Evolutionary conservation across 768 basidiomycete species (phyloP).

Genomic region (Xanthoconium purpureum): DNA sequence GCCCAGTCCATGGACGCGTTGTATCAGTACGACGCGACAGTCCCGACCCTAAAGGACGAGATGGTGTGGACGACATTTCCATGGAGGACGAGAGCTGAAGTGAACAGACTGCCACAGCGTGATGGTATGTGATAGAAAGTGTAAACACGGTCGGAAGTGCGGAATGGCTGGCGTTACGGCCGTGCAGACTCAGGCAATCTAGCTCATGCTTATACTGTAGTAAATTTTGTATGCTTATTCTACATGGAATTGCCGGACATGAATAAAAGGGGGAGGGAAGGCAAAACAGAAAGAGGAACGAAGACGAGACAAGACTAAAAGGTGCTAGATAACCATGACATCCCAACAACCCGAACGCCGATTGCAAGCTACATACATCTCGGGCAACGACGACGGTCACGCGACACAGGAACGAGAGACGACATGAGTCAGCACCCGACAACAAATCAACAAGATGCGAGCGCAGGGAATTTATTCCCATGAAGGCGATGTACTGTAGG

Average conservation of each 20-base stretch:
- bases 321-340: conserved; percentile 19
- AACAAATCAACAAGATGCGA: conserved; percentile 9
- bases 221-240: conserved; percentile 29
- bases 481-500: conserved; percentile 50
- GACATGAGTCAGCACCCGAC: conserved; percentile 12
- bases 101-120: too few species aligned
- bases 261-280: background rate
- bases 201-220: background rate
- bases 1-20: conserved; percentile 51
- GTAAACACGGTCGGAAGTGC: too few species aligned
- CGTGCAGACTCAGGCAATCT: background rate
- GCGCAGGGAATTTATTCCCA: conserved; percentile 40
- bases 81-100: background rate
- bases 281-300: conserved; percentile 7
- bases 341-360: conserved; percentile 6
- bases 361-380: background rate
- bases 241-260: conserved; percentile 35
- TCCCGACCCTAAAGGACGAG: conserved; percentile 11
- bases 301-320: conserved; percentile 19
- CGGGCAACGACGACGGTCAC: conserved; percentile 6
- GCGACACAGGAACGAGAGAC: conserved; percentile 3
- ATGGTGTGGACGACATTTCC: conserved; percentile 13
- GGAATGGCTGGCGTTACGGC: too few species aligned
- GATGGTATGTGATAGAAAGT: too few species aligned
- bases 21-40: conserved; percentile 14